Evolutionary conservation across 108 stramenopile species (phyloP), one percentile per base, ranked within the genome.

Genomic region (Cyclostephanos invisitatus): DNA sequence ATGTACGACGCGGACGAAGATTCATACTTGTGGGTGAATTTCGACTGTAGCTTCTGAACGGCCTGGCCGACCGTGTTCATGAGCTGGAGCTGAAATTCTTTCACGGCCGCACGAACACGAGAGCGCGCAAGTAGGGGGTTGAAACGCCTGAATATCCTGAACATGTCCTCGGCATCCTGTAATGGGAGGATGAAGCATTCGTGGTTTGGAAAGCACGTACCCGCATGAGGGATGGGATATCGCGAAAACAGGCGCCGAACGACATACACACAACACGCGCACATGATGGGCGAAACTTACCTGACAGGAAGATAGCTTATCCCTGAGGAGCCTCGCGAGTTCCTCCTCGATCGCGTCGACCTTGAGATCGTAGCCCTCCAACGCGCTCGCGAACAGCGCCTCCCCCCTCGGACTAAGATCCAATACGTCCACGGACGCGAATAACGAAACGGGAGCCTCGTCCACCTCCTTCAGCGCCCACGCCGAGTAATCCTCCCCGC

Each of bases 161-260:
- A 99, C 97, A 97, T 98, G 77, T 97, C 97, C 77, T 98, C 98
- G 51, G 98, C 97, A 64, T 95, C 94, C 74, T 91, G 68, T n/a
- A 38, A 51, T 40, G 38, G 36, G 35, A 28, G 64, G 42, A 55
- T n/a, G 12, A 64, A 46, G 68, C 74, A 46, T 51, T 11, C 8
- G 15, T 40, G 55, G 27, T 36, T n/a, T 10, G 28, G 22, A 46
- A 46, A 46, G 17, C 44, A 14, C 44, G 3, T 46, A 14, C 44
- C 9, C 0, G 73, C 63, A 48, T 27, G 36, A 53, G 40, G 38
- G 42, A 71, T 0, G 25, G 28, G 32, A 17, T 37, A 57, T 55
- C 27, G 21, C 21, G 8, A 67, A 21, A 56, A n/a, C n/a, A n/a
- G n/a, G n/a, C n/a, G n/a, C 21, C 32, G 55, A 9, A n/a, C 20